Percentiles rank a stretch among this genome's conserved stretches.
phyloP scores from a whole-genome alignment of 305 asterid species.

The Fraxinus ornus region DNA sequence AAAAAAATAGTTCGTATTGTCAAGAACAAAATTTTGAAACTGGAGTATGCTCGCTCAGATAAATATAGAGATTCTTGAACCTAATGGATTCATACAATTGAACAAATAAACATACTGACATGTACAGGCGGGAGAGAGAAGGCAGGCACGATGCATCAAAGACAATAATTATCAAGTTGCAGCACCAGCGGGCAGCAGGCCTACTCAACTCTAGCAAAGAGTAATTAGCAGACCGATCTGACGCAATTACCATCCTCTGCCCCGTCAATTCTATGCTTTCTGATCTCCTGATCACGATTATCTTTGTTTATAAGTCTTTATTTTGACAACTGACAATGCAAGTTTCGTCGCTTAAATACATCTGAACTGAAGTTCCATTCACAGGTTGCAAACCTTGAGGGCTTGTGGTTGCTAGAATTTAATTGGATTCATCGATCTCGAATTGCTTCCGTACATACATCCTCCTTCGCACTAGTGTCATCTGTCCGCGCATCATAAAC shows the following conservation, averaged over 20 bases:
- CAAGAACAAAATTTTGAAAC: not conserved
- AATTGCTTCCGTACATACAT: not conserved
- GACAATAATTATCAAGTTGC: not conserved
- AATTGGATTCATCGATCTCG: constrained; percentile 7
- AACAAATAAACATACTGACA: not conserved
- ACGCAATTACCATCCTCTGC: not conserved
- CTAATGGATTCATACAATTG: not conserved
- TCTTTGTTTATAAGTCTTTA: not conserved
- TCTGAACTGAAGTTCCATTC: not conserved
- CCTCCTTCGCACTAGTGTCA: not conserved
- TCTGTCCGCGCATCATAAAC: not conserved
- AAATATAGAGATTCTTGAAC: not conserved
- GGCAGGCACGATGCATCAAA: not conserved
- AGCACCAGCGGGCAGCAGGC: not conserved
- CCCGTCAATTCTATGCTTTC: constrained; percentile 2
- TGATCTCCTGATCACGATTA: not conserved
- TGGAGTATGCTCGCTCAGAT: not conserved
- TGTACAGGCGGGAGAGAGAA: not conserved
- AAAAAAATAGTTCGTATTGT: not conserved
- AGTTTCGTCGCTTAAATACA: not conserved
- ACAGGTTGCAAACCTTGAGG: not conserved
- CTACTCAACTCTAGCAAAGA: not conserved
- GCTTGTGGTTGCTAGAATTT: not conserved
- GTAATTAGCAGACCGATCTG: not conserved
- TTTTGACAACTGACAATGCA: not conserved